Conservation (phyloP, 2,329 filamentous ascomycete species). For the Arthrobotrys musiformis region DNA sequence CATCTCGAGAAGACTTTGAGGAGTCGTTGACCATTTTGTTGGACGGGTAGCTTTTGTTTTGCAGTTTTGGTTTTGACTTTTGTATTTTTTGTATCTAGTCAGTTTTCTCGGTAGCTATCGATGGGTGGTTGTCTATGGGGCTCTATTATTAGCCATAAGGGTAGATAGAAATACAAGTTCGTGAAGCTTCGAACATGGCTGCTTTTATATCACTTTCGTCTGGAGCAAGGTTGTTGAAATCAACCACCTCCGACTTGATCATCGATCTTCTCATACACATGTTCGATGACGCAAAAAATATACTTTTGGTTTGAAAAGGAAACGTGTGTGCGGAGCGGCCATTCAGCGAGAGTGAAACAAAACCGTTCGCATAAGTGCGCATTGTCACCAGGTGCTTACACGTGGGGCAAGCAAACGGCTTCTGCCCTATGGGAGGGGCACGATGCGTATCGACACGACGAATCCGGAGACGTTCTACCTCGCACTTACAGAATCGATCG, state of each 20-base stretch:
- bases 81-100: background rate
- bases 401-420: background rate
- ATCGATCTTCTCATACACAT: background rate
- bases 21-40: conserved; percentile 25
- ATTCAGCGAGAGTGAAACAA: background rate
- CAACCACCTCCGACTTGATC: background rate
- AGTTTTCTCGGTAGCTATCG: background rate
- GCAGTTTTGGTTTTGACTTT: background rate
- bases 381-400: background rate
- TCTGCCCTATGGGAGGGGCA: too few species aligned
- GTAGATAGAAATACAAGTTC: too few species aligned
- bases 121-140: too few species aligned
- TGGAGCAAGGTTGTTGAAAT: too few species aligned
- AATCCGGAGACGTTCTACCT: background rate
- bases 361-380: background rate
- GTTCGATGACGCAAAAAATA: conserved; percentile 18
- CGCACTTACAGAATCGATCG: background rate
- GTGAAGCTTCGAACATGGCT: too few species aligned
- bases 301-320: background rate
- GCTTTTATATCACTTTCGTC: conserved; percentile 13
- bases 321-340: background rate
- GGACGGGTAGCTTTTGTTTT: background rate
- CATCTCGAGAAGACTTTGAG: conserved; percentile 5
- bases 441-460: background rate
- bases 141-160: too few species aligned